phyloP scores from a whole-genome alignment of 805 yeast species.

The Ogataea ramenticola region DNA sequence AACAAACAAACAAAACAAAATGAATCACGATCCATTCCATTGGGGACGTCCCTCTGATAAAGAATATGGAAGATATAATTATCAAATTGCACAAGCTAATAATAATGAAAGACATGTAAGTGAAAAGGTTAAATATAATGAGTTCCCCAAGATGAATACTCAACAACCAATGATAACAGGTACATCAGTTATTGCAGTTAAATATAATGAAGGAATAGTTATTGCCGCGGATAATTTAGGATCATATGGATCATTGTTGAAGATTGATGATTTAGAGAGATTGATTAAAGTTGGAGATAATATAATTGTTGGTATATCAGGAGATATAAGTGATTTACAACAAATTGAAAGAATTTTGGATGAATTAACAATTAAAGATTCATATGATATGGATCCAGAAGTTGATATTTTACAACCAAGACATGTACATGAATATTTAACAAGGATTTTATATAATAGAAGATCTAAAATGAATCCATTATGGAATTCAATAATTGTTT shows the following conservation, averaged over 20 bases:
- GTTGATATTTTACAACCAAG: slow-evolving; percentile 59
- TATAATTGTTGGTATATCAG: slow-evolving; percentile 88
- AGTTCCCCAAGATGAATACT: slow-evolving; percentile 75
- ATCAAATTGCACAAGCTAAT: slow-evolving; percentile 59
- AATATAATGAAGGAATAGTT: slow-evolving; percentile 83
- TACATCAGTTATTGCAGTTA: slow-evolving; percentile 88
- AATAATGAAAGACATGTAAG: slow-evolving; percentile 15
- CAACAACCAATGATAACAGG: slow-evolving; percentile 96
- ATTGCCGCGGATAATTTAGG: slow-evolving; percentile 94
- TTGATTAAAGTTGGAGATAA: slow-evolving; percentile 75
- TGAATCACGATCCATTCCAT: slow-evolving; percentile 91
- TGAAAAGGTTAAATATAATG: slow-evolving; percentile 15
- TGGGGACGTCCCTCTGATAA: slow-evolving; percentile 95
- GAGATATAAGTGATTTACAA: slow-evolving; percentile 93
- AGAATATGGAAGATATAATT: slow-evolving; percentile 76
- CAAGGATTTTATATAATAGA: slow-evolving; percentile 77
- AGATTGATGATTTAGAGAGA: slow-evolving; percentile 82
- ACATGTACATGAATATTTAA: slow-evolving; percentile 80
- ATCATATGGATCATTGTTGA: slow-evolving; percentile 86
- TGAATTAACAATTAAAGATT: slow-evolving; percentile 70
- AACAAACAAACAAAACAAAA: slow-evolving; percentile 18
- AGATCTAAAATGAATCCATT: slow-evolving; percentile 92
- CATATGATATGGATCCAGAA: slow-evolving; percentile 66
- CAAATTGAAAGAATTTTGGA: slow-evolving; percentile 67
- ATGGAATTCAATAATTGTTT: slow-evolving; percentile 92